These are phyloP conservation scores for Tephrocybe sp. DNA, from an alignment of 768 basidiomycete species.

Conservation along the genomic window DNA sequence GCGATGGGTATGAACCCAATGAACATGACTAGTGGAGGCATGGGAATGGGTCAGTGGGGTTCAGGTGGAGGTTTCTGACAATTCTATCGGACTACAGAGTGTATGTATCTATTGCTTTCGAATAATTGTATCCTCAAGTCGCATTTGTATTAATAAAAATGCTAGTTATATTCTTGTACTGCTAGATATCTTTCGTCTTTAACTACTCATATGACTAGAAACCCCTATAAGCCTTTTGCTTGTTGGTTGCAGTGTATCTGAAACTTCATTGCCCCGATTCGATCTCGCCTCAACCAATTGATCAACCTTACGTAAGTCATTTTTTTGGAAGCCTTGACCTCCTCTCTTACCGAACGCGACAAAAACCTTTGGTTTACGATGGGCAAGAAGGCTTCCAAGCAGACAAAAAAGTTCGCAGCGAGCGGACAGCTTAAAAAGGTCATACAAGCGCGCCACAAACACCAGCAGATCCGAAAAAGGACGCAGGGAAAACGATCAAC, in stretches of 20 bases:
- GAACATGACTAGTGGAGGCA: slow-evolving; percentile 33
- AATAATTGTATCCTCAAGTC: neutral
- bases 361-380: slow-evolving; percentile 20
- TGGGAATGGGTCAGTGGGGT: slow-evolving; percentile 37
- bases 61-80: slow-evolving; percentile 16
- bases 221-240: no score
- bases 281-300: neutral
- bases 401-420: slow-evolving; percentile 83
- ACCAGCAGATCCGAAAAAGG: slow-evolving; percentile 73
- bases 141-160: no score
- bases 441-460: slow-evolving; percentile 80
- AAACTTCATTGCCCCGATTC: no score
- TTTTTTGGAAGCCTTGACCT: slow-evolving; percentile 13
- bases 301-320: slow-evolving; percentile 12
- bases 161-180: no score
- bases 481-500: slow-evolving; percentile 55
- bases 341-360: neutral
- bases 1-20: slow-evolving; percentile 41
- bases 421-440: slow-evolving; percentile 87
- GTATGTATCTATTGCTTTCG: neutral
- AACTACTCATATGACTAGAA: no score
- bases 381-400: slow-evolving; percentile 68
- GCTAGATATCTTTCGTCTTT: no score
- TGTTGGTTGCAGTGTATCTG: no score
- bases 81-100: neutral